Percentiles rank a stretch among this genome's conserved stretches.
phyloP scores from a whole-genome alignment of 441 rosid species.

The Kokia cookei region DNA sequence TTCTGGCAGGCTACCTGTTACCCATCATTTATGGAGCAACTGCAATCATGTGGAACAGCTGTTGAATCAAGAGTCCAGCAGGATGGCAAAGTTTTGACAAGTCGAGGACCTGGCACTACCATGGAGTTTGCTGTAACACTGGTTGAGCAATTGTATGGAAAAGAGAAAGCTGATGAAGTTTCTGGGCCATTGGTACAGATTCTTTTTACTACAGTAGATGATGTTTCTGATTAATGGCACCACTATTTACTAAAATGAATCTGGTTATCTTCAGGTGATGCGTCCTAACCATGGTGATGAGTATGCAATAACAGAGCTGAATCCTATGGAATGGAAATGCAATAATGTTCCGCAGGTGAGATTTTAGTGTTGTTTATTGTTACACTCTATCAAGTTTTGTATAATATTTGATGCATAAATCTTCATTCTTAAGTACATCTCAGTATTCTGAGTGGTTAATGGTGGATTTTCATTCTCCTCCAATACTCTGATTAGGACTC shows the following conservation, averaged over 20 bases:
- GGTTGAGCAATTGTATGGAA: conserved; percentile 68
- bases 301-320: conserved; percentile 56
- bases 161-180: conserved; percentile 68
- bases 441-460: not conserved
- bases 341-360: conserved; percentile 53
- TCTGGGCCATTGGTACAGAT: conserved; percentile 31
- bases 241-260: not conserved
- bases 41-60: conserved; percentile 53
- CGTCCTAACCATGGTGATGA: conserved; percentile 68
- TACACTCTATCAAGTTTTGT: not conserved
- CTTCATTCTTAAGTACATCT: not conserved
- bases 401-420: not conserved
- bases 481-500: not conserved
- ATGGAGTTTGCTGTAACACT: conserved; percentile 78
- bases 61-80: conserved; percentile 80
- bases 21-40: conserved; percentile 81
- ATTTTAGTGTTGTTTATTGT: conserved; percentile 1
- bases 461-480: not conserved
- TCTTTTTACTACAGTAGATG: not conserved
- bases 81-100: conserved; percentile 73
- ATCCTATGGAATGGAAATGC: conserved; percentile 63
- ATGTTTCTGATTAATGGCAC: not conserved
- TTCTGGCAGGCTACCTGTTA: conserved; percentile 73
- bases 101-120: conserved; percentile 93
- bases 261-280: conserved; percentile 49